A percentile compares a stretch with the other conserved stretches of the same genome.
Conservation (phyloP, 352 stramenopile genomes). For the Pythium pyrilobum region DNA sequence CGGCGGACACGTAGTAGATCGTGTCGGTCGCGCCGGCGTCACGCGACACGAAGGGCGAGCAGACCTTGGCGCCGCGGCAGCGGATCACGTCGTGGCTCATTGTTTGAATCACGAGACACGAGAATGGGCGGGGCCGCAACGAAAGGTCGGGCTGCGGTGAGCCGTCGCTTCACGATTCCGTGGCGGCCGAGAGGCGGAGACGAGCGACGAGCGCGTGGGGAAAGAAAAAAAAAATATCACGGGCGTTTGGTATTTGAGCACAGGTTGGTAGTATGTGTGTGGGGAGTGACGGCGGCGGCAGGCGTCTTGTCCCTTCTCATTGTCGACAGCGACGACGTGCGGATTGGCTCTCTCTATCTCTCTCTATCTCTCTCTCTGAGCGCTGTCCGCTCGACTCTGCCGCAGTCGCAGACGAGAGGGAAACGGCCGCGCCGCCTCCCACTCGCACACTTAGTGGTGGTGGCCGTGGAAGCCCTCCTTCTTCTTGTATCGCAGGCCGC, state of each 20-base stretch:
- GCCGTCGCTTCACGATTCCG: too few relatives aligned
- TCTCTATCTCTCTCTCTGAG: too few relatives aligned
- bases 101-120: too few relatives aligned
- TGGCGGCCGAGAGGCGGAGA: too few relatives aligned
- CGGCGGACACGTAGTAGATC: conserved; percentile 73
- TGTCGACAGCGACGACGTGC: too few relatives aligned
- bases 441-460: conserved; percentile 23
- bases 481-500: conserved; percentile 88
- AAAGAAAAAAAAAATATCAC: too few relatives aligned
- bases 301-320: background rate
- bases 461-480: conserved; percentile 65
- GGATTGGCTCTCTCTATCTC: too few relatives aligned
- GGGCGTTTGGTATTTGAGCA: too few relatives aligned
- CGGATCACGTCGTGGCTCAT: conserved; percentile 27
- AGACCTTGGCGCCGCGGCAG: conserved; percentile 69
- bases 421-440: background rate
- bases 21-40: conserved; percentile 16
- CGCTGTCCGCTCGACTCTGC: too few relatives aligned
- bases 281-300: background rate
- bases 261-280: background rate
- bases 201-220: too few relatives aligned
- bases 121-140: too few relatives aligned
- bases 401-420: background rate
- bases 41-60: conserved; percentile 51
- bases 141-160: conserved; percentile 11